Percentiles rank a stretch among this genome's conserved stretches.
Conservation (phyloP, 208 protist species). For the Crithidia expoeki region DNA sequence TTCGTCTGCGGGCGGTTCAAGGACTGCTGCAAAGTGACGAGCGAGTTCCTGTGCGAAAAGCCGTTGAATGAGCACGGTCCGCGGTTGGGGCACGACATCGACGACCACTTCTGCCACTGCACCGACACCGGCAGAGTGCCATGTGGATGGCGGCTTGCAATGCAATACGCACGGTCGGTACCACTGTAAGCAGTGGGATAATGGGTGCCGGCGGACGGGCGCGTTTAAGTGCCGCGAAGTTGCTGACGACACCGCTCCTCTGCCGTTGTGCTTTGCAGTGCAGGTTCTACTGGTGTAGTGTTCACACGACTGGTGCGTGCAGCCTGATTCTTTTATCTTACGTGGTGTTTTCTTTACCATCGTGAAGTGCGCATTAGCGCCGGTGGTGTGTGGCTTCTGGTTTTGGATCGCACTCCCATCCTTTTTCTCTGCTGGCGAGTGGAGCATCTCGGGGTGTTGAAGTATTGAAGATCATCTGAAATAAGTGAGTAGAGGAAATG, state of each 20-base stretch:
- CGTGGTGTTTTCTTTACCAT: too few relatives aligned
- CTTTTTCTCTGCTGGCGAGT: too few relatives aligned
- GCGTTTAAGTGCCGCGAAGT: background rate
- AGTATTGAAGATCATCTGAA: too few relatives aligned
- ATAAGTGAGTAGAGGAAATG: too few relatives aligned
- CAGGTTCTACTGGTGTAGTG: background rate
- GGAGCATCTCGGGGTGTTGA: too few relatives aligned
- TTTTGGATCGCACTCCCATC: too few relatives aligned
- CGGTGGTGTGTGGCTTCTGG: too few relatives aligned
- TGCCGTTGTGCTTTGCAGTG: background rate
- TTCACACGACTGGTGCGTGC: too few relatives aligned
- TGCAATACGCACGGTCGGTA: conserved; percentile 2
- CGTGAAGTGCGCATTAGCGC: too few relatives aligned
- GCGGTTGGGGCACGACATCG: background rate
- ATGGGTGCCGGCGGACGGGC: background rate
- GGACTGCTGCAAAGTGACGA: background rate
- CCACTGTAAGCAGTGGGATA: background rate
- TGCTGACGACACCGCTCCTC: background rate
- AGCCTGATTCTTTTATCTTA: too few relatives aligned
- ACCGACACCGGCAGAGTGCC: background rate
- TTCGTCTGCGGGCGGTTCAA: background rate
- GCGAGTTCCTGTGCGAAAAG: background rate
- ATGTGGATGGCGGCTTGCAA: background rate
- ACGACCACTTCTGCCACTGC: background rate
- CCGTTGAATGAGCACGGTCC: background rate